Evolutionary conservation across 306 rosid genomes (phyloP), one percentile per base, ranked within the genome.

Genomic region (Morella rubra): DNA sequence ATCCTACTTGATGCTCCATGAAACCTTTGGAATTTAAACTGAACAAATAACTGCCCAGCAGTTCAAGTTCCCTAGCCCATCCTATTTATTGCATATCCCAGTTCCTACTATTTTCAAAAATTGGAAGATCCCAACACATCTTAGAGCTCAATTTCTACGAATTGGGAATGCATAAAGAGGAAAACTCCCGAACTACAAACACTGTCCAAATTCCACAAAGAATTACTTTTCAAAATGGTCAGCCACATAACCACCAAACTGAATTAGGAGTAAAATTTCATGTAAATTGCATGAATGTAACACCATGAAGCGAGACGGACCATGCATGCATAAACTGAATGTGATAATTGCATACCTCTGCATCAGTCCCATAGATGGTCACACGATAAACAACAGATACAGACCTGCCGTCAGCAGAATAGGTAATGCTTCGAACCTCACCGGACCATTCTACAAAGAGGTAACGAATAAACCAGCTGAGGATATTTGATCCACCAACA

Each of bases 331-430:
- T 47, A 1, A 1, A 6, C 3, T 62, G 44, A 19, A 18, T 19
- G 52, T 37, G 52, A 9, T 46, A 52, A 24, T 16, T 3, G 1
- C 18, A 27, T 73, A 88, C 96, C 97, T 90, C 96, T 9, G 97
- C 97, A 84, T 93, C 97, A 72, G 96, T 93, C 66, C 94, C 97
- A 58, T 89, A 93, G 73, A 93, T 90, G 1, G 97, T 93, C 71
- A 93, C 96, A 12, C 94, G 94, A 71, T 93, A 93, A 64, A 87
- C 93, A 46, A 93, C 94, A 42, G 93, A 87, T 42, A 93, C 96
- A 75, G 94, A 85, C 75, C 90, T 89, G 80, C 83, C 87, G 74
- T 90, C 93, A 20, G 86, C 74, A 3, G 96, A 81, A 70, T 93
- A 90, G 46, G 73, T 76, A 80, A 93, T 83, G 76, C 84, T 89